Percentiles rank a stretch among this genome's conserved stretches.
Evolutionary conservation across 805 yeast genomes (phyloP).

Genomic region (Candida quercuum): DNA sequence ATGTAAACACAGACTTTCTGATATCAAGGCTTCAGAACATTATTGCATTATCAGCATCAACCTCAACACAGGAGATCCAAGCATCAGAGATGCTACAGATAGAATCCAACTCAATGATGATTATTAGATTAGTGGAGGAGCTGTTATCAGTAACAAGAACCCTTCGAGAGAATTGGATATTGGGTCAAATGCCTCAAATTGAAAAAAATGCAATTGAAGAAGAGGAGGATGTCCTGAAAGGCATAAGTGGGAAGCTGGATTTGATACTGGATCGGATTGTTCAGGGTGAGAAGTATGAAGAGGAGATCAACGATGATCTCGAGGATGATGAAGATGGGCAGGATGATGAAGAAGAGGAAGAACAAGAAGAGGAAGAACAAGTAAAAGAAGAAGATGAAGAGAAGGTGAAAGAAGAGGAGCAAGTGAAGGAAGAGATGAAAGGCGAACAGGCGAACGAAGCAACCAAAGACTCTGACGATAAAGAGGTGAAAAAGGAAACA

Average conservation of each 20-base stretch:
- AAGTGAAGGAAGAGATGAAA: neutral
- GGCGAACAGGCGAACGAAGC: neutral
- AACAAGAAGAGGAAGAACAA: neutral
- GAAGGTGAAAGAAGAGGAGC: neutral
- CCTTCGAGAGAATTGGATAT: slow-evolving; percentile 50
- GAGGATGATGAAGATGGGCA: slow-evolving; percentile 5
- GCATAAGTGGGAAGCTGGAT: slow-evolving; percentile 5
- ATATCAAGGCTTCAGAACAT: slow-evolving; percentile 48
- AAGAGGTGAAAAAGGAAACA: neutral
- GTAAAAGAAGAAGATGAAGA: slow-evolving; percentile 1
- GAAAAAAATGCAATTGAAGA: slow-evolving; percentile 2
- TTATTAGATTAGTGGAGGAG: slow-evolving; percentile 48
- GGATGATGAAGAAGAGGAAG: slow-evolving; percentile 1
- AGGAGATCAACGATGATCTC: slow-evolving; percentile 8
- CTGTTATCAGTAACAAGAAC: slow-evolving; percentile 42
- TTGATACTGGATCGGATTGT: slow-evolving; percentile 5
- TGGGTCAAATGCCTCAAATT: slow-evolving; percentile 43
- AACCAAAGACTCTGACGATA: neutral
- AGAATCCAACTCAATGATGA: slow-evolving; percentile 47
- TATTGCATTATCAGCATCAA: slow-evolving; percentile 37
- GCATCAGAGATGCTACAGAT: slow-evolving; percentile 51
- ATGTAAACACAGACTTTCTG: slow-evolving; percentile 43
- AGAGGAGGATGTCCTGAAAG: slow-evolving; percentile 7
- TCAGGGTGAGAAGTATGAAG: slow-evolving; percentile 5
- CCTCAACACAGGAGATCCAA: slow-evolving; percentile 28